phyloP scores from a whole-genome alignment of 2,329 filamentous ascomycete genomes.

The Leptosphaerulina australis region DNA sequence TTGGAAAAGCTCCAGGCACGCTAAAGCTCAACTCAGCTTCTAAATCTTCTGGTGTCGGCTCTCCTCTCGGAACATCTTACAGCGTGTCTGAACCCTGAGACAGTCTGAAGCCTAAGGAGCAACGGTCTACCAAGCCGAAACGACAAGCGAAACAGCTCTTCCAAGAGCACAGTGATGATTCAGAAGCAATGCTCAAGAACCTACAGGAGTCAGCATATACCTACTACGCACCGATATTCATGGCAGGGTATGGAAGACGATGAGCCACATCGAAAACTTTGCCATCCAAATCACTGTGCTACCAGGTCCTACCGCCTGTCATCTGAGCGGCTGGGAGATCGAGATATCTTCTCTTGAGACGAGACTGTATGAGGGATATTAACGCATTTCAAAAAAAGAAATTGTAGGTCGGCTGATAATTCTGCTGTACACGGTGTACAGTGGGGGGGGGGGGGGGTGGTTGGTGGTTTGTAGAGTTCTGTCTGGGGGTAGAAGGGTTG shows the following conservation, averaged over 20 bases:
- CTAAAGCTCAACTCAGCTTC: background rate
- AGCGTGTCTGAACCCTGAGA: too few species aligned
- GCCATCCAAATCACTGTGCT: constrained; percentile 31
- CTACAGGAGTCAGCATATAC: constrained; percentile 33
- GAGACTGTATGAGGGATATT: too few species aligned
- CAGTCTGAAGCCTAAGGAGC: background rate
- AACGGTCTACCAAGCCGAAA: constrained; percentile 3
- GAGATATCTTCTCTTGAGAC: too few species aligned
- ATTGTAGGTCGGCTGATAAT: constrained; percentile 15
- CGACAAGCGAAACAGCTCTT: background rate
- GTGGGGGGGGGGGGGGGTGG: constrained; percentile 25
- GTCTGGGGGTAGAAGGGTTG: constrained; percentile 30
- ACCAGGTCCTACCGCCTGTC: constrained; percentile 32
- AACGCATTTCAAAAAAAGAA: too few species aligned
- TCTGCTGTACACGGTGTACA: constrained; percentile 26
- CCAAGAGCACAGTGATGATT: background rate
- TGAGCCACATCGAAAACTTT: constrained; percentile 25
- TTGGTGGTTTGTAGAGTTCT: constrained; percentile 36
- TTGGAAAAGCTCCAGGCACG: background rate
- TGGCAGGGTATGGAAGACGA: constrained; percentile 28
- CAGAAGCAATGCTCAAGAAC: background rate
- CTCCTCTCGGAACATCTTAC: background rate
- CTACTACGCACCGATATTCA: constrained; percentile 32
- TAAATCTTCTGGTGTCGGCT: too few species aligned
- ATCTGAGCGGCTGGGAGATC: constrained; percentile 38